Base-by-base conservation (phyloP, 2,329 filamentous ascomycete genomes). In the Venturia carpophila region DNA sequence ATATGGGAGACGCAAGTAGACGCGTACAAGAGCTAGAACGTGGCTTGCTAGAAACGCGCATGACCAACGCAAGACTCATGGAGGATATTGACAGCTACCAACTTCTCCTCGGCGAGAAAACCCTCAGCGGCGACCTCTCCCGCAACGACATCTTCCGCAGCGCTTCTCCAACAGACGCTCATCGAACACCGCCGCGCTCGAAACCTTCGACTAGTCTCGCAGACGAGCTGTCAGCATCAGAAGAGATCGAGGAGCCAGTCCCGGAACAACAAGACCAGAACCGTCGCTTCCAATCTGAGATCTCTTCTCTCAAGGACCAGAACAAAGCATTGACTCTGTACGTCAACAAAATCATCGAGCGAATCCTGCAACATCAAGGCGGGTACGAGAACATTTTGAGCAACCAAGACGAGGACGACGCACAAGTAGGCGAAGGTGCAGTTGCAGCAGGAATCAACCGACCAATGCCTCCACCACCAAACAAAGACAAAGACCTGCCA, bases 11-110 rank as follows among this genome's bases (percentile, higher is more conserved):
- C 64, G 92, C 91, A 15, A 63, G 21, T 13, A 45, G 43, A 58
- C 87, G 90, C 37, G 80, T 96, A 72, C 89, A 91, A 69, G 91
- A 96, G 75, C 84, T 97, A n/a, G 92, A 97, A 78, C 88, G 89
- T 71, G 85, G 90, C 69, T 84, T 97, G 63, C 87, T 97, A 77
- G 93, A 97, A 73, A 88, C 91, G 47, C 91, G 92, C 71, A 94
- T 97, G 89, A 89, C 92, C 69, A 99, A 97, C 73, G 94, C 94
- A 66, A 86, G 92, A 58, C 81, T 99, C 68, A 94, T 97, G 90
- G 94, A 99, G 78, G 94, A 99, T 76, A 97, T 97, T 72, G 94
- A 99, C 77, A 96, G 92, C 77, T 99, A 96, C 77, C 93, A 97
- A 77, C 84, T 97, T 45, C 85, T 99, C 21, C 85, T 99, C 30